Evolutionary conservation across 2,329 filamentous ascomycete species (phyloP).

Genomic region (Pestalotiopsis sp.): DNA sequence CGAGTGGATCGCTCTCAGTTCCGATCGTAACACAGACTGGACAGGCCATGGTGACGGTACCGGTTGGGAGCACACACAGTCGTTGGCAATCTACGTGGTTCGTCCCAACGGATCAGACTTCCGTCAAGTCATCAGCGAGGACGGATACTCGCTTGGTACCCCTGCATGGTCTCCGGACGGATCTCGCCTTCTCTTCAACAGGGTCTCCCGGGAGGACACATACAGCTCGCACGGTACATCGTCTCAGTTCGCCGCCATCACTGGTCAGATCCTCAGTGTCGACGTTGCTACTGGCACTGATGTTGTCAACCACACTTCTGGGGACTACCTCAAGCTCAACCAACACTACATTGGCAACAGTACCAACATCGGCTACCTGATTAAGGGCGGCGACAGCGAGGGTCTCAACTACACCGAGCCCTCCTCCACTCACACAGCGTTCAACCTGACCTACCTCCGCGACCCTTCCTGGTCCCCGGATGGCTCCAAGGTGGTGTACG

Average conservation of each 20-base stretch:
- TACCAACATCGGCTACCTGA: constrained; percentile 26
- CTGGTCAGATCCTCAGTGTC: constrained; percentile 35
- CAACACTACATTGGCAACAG: constrained; percentile 23
- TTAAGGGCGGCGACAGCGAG: constrained; percentile 28
- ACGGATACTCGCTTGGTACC: constrained; percentile 37
- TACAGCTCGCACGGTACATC: constrained; percentile 37
- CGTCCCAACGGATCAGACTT: constrained; percentile 39
- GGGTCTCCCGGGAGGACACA: constrained; percentile 39
- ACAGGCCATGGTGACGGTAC: constrained; percentile 40
- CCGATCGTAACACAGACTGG: constrained; percentile 44
- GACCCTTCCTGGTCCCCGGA: constrained; percentile 37
- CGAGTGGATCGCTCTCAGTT: constrained; percentile 42
- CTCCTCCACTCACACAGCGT: constrained; percentile 18
- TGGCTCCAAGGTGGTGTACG: constrained; percentile 26
- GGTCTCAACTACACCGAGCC: constrained; percentile 31
- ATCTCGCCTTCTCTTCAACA: constrained; percentile 38
- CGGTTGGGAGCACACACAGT: constrained; percentile 44
- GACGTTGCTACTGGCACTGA: constrained; percentile 41
- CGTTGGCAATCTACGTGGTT: constrained; percentile 41
- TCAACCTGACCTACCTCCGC: constrained; percentile 15
- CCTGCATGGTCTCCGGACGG: constrained; percentile 41
- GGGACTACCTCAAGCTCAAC: constrained; percentile 32
- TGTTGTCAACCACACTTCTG: constrained; percentile 29
- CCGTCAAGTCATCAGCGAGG: constrained; percentile 33
- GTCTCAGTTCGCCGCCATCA: constrained; percentile 23